Evolutionary conservation across 208 protist genomes (phyloP), one percentile per base, ranked within the genome.

Genomic region (Herpetomonas muscarum): DNA sequence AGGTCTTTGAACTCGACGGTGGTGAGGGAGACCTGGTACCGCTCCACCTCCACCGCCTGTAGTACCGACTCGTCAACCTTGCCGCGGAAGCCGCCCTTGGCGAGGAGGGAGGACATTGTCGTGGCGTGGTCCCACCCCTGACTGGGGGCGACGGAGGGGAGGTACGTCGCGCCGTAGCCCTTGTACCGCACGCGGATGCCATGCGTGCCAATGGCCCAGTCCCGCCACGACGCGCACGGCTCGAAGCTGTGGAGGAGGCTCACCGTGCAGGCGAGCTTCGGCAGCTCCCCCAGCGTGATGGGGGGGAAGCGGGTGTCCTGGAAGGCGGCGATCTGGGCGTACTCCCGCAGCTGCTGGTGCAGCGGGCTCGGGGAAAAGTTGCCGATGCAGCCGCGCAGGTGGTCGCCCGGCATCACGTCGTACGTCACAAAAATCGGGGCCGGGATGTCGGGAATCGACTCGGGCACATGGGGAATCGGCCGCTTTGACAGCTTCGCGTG

Each of bases 241-340:
- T 95, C 88, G 58, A 93, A 95, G 37, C 63, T 80, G 70, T 91
- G 83, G 31, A 95, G 67, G 7, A 95, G 58, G 41, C 85, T 90
- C 28, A 95, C 87, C 30, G 76, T 79, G 70, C 88, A 95, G 50
- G 49, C 45, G 29, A 95, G 61, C 30, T 46, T 66, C 28, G 76
- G 69, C 52, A 95, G 74, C 52, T 95, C 88, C 25, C 45, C 56
- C 50, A 75, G 56, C 34, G 44, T 56, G 39, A 94, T 74, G 39
- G 87, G 83, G 10, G 55, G 47, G 50, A 95, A 95, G 29, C 88
- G 79, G 12, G 56, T 76, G 61, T 95, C 88, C 15, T 92, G 54
- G 58, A 90, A 84, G 17, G 88, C 75, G 5, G 88, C 71, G 17
- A 69, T 72, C 24, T 83, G 48, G 0, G 88, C 88, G 39, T 90